Conservation (phyloP, 495 filamentous ascomycete genomes). For the Geopyxis carbonaria region DNA sequence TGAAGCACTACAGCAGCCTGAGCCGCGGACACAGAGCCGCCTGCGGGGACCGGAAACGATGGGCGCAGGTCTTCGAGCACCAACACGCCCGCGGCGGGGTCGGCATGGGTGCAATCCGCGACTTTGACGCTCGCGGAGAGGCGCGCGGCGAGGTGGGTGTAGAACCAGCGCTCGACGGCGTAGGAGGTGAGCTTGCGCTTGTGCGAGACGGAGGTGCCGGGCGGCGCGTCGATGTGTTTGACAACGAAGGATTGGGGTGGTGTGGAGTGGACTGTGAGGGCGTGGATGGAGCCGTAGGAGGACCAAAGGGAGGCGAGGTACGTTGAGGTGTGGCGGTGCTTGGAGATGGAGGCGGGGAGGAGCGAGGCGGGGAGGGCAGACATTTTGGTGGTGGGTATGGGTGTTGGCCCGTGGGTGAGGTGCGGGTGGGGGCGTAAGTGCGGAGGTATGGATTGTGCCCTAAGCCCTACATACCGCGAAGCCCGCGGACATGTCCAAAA, state of each 20-base stretch:
- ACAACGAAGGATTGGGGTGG: slow-evolving; percentile 25
- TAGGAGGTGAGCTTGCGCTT: slow-evolving; percentile 34
- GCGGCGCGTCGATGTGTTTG: slow-evolving; percentile 28
- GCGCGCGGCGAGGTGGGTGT: slow-evolving; percentile 24
- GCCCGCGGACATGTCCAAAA: too few relatives aligned
- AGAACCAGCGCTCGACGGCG: slow-evolving; percentile 33
- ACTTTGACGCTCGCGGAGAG: slow-evolving; percentile 26
- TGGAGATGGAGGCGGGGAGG: slow-evolving; percentile 10
- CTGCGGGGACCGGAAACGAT: slow-evolving; percentile 9
- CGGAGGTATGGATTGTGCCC: too few relatives aligned
- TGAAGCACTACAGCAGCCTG: slow-evolving; percentile 25
- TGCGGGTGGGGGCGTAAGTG: too few relatives aligned
- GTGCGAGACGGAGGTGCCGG: slow-evolving; percentile 17
- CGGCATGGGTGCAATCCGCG: slow-evolving; percentile 19
- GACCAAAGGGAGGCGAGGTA: slow-evolving; percentile 30
- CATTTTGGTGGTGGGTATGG: slow-evolving; percentile 1
- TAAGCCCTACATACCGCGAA: too few relatives aligned
- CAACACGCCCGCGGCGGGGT: slow-evolving; percentile 18
- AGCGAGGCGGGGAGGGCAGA: background rate
- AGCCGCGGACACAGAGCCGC: slow-evolving; percentile 2
- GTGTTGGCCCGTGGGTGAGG: too few relatives aligned
- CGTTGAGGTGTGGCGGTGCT: slow-evolving; percentile 20
- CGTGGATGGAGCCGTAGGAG: slow-evolving; percentile 31
- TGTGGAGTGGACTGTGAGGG: slow-evolving; percentile 24
- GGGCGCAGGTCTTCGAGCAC: slow-evolving; percentile 26